These are phyloP conservation scores for Hemisphaericaspora lyxosophila DNA, from an alignment of 1,139 yeast genomes.

Conservation along the genomic window DNA sequence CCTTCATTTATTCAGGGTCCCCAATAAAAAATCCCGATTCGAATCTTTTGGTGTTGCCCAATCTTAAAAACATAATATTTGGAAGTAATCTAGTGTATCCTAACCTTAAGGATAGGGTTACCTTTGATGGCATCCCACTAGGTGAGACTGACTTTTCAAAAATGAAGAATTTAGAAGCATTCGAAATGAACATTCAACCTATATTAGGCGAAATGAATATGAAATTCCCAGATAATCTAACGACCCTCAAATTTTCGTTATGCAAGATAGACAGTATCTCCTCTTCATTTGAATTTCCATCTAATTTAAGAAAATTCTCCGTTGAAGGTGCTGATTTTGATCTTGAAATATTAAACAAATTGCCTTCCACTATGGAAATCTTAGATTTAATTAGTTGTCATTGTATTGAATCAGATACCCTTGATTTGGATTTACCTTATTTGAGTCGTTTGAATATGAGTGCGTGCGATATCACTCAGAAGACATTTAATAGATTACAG, in stretches of 20 bases:
- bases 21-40: constrained; percentile 4
- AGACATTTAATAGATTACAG: constrained; percentile 1
- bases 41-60: constrained; percentile 4
- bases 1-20: constrained; percentile 3
- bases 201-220: constrained; percentile 5
- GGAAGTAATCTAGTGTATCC: constrained; percentile 1
- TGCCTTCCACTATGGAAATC: constrained; percentile 1
- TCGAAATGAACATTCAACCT: constrained; percentile 4
- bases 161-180: constrained; percentile 1
- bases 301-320: not conserved
- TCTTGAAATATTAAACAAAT: constrained; percentile 2
- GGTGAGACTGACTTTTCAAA: constrained; percentile 2
- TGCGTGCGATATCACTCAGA: constrained; percentile 1
- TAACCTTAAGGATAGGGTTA: not conserved
- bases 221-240: constrained; percentile 3
- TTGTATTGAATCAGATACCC: not conserved
- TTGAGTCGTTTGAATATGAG: constrained; percentile 1
- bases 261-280: constrained; percentile 2
- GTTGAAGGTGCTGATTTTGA: constrained; percentile 1
- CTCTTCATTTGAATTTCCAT: constrained; percentile 1
- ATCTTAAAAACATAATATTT: constrained; percentile 1
- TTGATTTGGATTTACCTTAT: constrained; percentile 1
- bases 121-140: constrained; percentile 3
- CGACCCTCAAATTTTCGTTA: constrained; percentile 1
- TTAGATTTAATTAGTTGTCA: constrained; percentile 2